A percentile compares a stretch with the other conserved stretches of the same genome.
Evolutionary conservation across 306 rosid genomes (phyloP).

Genomic region (Inga laurina): DNA sequence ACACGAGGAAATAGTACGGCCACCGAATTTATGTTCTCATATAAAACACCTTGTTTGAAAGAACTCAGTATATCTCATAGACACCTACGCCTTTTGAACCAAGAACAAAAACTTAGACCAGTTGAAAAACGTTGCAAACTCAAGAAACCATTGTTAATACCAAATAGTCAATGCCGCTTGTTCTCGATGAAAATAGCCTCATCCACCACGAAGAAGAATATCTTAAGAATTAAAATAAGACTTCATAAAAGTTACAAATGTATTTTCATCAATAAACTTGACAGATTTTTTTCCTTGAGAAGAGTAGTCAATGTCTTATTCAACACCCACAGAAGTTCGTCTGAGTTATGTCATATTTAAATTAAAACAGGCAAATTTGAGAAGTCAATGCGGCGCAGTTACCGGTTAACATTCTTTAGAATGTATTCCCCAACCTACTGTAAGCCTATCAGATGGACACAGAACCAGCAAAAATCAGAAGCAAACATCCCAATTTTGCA

Average conservation of each 20-base stretch:
- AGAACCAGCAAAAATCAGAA: not conserved
- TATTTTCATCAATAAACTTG: not conserved
- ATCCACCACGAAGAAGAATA: not conserved
- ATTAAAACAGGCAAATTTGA: not conserved
- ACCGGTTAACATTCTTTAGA: not conserved
- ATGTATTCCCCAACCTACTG: not conserved
- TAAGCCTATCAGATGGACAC: not conserved
- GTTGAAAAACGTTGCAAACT: too few relatives aligned
- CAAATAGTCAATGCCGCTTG: not conserved
- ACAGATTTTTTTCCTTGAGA: not conserved
- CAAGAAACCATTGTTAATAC: not conserved
- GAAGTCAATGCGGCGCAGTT: not conserved
- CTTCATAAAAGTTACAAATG: not conserved
- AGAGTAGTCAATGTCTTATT: not conserved
- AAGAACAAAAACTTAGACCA: too few relatives aligned
- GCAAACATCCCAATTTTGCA: not conserved
- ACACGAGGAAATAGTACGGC: not conserved
- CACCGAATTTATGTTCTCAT: not conserved
- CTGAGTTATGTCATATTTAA: not conserved
- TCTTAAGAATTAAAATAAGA: not conserved
- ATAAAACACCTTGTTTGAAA: not conserved
- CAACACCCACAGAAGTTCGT: not conserved
- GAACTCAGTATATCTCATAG: not conserved
- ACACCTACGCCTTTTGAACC: too few relatives aligned
- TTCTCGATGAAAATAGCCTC: not conserved